Base-by-base conservation (phyloP, 768 basidiomycete genomes). In the Leccinum rimulosum region DNA sequence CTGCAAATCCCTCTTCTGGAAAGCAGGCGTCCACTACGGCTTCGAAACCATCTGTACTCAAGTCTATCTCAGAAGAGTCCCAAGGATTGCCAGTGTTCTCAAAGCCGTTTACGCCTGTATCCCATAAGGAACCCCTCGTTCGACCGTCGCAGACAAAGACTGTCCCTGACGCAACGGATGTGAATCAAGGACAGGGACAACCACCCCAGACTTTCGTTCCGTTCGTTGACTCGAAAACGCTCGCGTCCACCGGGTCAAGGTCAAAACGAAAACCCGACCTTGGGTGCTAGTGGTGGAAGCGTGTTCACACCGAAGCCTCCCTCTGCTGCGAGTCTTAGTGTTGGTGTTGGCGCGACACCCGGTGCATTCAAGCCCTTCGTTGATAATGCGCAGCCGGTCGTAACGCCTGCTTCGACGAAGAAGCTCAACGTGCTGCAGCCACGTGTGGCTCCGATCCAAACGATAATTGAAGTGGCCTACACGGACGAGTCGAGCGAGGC, bases 21-120 rank as follows among this genome's bases (percentile, higher is more conserved):
- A 80, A 72, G 72, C 73, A 49, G 54, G 56, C 60, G 19, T 65
- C 70, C 43, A 63, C 63, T 10, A 60, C 63, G 14, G 64, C 60
- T 50, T 50, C 65, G 15, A 70, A 69, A 40, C 47, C 64, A 0
- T 49, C 66, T 27, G 75, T 69, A 52, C 73, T 76, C 51, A 72
- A 74, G 57, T 50, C 71, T 22, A 72, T 75, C 28, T 58, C 72
- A 12, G 79, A 79, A 56, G 79, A 80, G 55, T 62, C 55, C 36
- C 66, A 59, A 61, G 64, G 63, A 57, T 74, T 76, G 47, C 76
- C 75, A 40, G 76, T 85, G 25, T 85, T 85, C 69, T 79, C 83
- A 6, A 84, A 82, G 57, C 86, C 88, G 3, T 88, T 88, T 66
- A 88, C 84, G 8, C 87, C 87, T 27, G 83, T 67, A 17, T 73